Evolutionary conservation across 1,284 basidiomycete genomes (phyloP), one percentile per base, ranked within the genome.

Genomic region (Schizophyllum commune): DNA sequence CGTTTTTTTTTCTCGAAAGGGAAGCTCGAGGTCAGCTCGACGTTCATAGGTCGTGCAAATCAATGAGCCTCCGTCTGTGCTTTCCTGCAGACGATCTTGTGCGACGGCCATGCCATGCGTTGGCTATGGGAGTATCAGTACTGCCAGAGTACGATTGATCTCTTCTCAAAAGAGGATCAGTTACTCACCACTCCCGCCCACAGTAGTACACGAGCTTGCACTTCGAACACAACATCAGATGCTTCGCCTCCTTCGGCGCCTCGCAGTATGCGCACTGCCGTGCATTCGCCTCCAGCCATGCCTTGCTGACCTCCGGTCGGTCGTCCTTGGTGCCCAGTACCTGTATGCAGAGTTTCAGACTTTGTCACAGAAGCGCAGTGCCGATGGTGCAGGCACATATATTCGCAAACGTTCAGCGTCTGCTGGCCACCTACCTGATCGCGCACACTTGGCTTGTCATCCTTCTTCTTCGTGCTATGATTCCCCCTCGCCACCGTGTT

Each of bases 181-280:
- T 33, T 22, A 66, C 67, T 34, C 15, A 72, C 71, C 70, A 72
- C 53, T 69, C 67, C 3, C 56, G 56, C 22, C 67, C 61, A 53
- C 71, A 72, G 57, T 72, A 72, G 8, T 69, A 66, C 2, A 69
- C 68, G 51, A 72, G 64, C 60, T 71, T 72, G 67, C 70, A 71
- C 71, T 68, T 67, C 8, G 66, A 64, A 58, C 72, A 74, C 32
- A 67, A 63, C 59, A 67, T 64, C 65, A 74, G 61, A 57, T 66
- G 66, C 39, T 68, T 65, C 34, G 65, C 66, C 32, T 67, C 39
- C 39, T 47, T 68, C n/a, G 64, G 52, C 56, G 66, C 67, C 34
- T 66, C 63, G 57, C 72, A 73, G 52, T 65, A 66, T 8, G 67
- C 65, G 55, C 71, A 71, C 52, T 68, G 66, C 11, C 64, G 59